Conservation (phyloP, 805 yeast genomes). For the Blastobotrys americana region DNA sequence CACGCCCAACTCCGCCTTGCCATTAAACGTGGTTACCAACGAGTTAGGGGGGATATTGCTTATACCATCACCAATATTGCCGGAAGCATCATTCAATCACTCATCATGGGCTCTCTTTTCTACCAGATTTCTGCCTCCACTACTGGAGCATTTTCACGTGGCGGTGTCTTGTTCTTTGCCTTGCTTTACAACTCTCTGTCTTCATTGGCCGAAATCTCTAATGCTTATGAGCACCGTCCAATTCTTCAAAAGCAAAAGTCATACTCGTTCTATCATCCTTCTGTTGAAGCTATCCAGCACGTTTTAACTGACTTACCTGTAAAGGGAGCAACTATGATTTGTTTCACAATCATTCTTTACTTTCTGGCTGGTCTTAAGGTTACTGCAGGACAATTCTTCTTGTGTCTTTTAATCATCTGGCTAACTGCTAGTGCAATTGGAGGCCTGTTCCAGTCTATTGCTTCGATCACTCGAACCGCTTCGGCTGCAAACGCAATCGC, state of each 20-base stretch:
- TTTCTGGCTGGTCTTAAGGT: conserved; percentile 49
- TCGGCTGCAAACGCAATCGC: conserved; percentile 56
- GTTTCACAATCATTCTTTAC: conserved; percentile 45
- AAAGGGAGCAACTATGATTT: conserved; percentile 41
- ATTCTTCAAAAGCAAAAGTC: conserved; percentile 64
- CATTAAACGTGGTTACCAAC: conserved; percentile 47
- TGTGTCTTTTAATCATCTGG: conserved; percentile 40
- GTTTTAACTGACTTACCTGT: conserved; percentile 57
- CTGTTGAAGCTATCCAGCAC: conserved; percentile 63
- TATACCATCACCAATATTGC: conserved; percentile 39
- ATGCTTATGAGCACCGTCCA: conserved; percentile 45
- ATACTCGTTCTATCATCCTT: conserved; percentile 65
- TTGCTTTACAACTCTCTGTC: conserved; percentile 55
- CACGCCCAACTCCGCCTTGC: conserved; percentile 44
- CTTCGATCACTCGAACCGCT: conserved; percentile 43
- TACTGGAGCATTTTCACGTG: conserved; percentile 53
- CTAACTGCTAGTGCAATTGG: conserved; percentile 42
- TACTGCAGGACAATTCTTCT: conserved; percentile 49
- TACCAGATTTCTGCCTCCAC: conserved; percentile 46
- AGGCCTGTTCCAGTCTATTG: conserved; percentile 46
- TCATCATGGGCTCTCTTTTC: conserved; percentile 57
- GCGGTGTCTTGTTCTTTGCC: conserved; percentile 56
- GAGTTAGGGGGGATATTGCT: conserved; percentile 50
- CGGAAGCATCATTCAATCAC: conserved; percentile 50
- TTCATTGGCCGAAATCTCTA: conserved; percentile 48